These are phyloP conservation scores for Serendipita vermifera DNA, from an alignment of 768 basidiomycete species.

Conservation along the genomic window DNA sequence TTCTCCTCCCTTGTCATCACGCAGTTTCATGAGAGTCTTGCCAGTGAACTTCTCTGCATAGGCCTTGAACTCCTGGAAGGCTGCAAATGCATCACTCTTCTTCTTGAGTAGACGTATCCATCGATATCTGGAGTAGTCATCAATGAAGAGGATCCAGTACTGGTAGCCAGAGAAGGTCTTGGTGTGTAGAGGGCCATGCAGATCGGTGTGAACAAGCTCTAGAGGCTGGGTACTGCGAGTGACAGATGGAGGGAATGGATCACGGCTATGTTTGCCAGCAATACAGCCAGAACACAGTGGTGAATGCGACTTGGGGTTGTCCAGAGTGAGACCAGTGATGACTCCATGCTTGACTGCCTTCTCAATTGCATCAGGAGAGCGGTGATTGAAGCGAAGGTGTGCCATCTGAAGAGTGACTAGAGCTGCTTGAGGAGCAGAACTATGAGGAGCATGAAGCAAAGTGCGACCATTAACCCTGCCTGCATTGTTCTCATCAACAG, in stretches of 20 bases:
- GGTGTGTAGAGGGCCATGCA: conserved; percentile 6
- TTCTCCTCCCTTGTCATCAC: conserved; percentile 28
- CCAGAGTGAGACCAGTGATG: neutral
- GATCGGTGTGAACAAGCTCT: conserved; percentile 11
- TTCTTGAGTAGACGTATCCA: conserved; percentile 16
- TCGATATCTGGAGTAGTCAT: neutral
- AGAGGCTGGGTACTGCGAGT: conserved; percentile 1
- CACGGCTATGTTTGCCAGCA: neutral
- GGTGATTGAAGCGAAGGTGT: neutral
- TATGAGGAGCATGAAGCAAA: neutral
- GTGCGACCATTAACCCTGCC: neutral
- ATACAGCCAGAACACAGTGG: neutral
- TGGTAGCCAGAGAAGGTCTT: conserved; percentile 5
- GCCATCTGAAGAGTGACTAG: neutral
- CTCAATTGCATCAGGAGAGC: neutral
- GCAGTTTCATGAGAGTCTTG: conserved; percentile 18
- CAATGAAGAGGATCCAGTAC: conserved; percentile 13
- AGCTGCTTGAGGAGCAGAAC: neutral
- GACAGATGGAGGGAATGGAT: neutral
- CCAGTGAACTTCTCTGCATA: conserved; percentile 24
- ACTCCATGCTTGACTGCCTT: neutral
- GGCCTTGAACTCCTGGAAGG: conserved; percentile 26
- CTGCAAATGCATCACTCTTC: conserved; percentile 22
- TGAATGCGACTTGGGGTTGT: neutral
- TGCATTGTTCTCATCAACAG: neutral